Evolutionary conservation across 2,329 filamentous ascomycete genomes (phyloP).

Genomic region (Aspergillus brunneoviolaceus): DNA sequence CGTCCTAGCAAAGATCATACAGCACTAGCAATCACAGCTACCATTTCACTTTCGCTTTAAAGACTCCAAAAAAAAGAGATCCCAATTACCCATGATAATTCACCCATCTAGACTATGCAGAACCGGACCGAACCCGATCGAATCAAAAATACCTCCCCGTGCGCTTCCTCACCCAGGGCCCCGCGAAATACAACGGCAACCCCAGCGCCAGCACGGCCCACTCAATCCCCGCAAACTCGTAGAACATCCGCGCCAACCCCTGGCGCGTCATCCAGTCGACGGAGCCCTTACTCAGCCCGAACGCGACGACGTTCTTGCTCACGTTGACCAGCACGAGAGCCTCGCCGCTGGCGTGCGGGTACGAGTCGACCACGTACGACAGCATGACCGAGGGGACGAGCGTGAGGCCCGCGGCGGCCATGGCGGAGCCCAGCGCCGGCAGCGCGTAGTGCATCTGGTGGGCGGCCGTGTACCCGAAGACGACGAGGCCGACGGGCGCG

Average conservation of each 20-base stretch:
- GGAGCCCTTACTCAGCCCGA: constrained; percentile 27
- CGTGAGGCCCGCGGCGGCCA: constrained; percentile 29
- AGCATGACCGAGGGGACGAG: constrained; percentile 39
- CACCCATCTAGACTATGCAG: no score
- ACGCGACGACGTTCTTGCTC: constrained; percentile 29
- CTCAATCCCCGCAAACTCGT: constrained; percentile 35
- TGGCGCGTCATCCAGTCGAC: constrained; percentile 31
- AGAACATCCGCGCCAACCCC: constrained; percentile 37
- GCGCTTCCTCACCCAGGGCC: constrained; percentile 22
- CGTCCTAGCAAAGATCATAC: no score
- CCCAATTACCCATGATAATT: background rate
- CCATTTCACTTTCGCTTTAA: no score
- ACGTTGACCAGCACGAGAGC: constrained; percentile 38
- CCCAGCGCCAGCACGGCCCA: constrained; percentile 34
- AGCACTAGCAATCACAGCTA: no score
- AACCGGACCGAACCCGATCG: background rate
- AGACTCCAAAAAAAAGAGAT: no score
- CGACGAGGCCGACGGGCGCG: constrained; percentile 33
- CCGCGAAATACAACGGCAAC: constrained; percentile 33
- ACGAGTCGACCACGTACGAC: constrained; percentile 36
- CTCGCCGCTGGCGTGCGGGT: constrained; percentile 31
- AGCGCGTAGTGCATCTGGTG: constrained; percentile 23
- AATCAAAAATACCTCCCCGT: background rate
- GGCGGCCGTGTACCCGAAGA: constrained; percentile 34
- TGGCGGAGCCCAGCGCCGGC: constrained; percentile 30